Percentiles rank a stretch among this genome's conserved stretches.
phyloP scores from a whole-genome alignment of 176 grass and related monocot species.

The Elaeis guineensis region DNA sequence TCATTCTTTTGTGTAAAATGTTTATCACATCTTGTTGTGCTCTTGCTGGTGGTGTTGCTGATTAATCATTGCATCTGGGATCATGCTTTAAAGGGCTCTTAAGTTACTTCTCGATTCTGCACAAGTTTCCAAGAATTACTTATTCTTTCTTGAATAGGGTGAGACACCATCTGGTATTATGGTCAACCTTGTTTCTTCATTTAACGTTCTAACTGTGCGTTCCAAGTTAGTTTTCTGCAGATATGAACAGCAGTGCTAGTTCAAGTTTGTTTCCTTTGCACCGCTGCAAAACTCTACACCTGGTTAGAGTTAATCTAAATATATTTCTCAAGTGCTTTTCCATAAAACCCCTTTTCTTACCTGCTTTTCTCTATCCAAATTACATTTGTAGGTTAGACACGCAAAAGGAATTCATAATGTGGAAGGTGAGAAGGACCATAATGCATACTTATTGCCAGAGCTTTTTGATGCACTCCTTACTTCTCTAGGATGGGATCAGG shows the following conservation, averaged over 20 bases:
- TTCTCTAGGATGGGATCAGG: slow-evolving; percentile 51
- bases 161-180: slow-evolving; percentile 1
- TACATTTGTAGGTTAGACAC: slow-evolving; percentile 63
- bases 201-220: background rate
- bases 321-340: background rate
- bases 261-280: slow-evolving; percentile 62
- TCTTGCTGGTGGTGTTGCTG: too few relatives aligned
- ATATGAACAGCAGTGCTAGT: slow-evolving; percentile 3
- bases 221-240: background rate
- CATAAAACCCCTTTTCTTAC: background rate
- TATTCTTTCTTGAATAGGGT: too few relatives aligned
- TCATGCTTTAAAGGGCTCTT: too few relatives aligned
- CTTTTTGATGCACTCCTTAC: slow-evolving; percentile 61
- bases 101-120: too few relatives aligned
- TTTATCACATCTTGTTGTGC: too few relatives aligned
- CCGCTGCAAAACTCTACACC: slow-evolving; percentile 79
- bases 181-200: slow-evolving; percentile 5
- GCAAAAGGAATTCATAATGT: slow-evolving; percentile 92
- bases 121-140: too few relatives aligned
- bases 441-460: slow-evolving; percentile 28
- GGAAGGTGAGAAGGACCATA: slow-evolving; percentile 48
- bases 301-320: slow-evolving; percentile 25
- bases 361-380: background rate
- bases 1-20: too few relatives aligned
- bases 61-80: too few relatives aligned